phyloP scores from a whole-genome alignment of 805 yeast genomes.

The Teunomyces tritomae region DNA sequence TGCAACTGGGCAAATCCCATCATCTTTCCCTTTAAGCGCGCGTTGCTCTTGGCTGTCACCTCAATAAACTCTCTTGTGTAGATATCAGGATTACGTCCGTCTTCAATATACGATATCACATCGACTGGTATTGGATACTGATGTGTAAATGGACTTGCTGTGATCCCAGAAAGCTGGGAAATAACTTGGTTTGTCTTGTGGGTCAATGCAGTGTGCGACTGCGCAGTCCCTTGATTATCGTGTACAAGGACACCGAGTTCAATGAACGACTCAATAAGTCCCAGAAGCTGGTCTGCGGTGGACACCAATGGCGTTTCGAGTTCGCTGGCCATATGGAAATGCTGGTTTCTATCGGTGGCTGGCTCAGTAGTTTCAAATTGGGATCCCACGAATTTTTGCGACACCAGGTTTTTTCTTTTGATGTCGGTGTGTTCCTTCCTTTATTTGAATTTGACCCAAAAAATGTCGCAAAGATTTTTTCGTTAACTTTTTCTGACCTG shows the following conservation, averaged over 20 bases:
- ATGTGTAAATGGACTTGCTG: conserved; percentile 29
- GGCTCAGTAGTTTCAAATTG: not conserved
- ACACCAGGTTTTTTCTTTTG: too few relatives aligned
- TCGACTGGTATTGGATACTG: conserved; percentile 67
- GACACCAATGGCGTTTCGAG: conserved; percentile 21
- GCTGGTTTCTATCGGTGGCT: not conserved
- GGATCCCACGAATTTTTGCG: too few relatives aligned
- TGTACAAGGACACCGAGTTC: conserved; percentile 91
- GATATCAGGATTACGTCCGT: conserved; percentile 95
- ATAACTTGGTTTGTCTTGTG: conserved; percentile 42
- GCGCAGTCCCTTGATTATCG: conserved; percentile 87
- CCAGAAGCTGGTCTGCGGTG: conserved; percentile 23
- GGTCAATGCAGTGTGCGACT: conserved; percentile 53
- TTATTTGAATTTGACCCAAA: not conserved
- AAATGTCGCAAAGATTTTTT: not conserved
- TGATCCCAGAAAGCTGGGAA: conserved; percentile 35
- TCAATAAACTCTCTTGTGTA: conserved; percentile 96
- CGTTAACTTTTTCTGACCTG: too few relatives aligned
- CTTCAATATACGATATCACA: conserved; percentile 88
- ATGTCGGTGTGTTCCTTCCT: too few relatives aligned
- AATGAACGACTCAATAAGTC: conserved; percentile 65
- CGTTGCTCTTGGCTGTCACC: conserved; percentile 86
- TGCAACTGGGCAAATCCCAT: conserved; percentile 62
- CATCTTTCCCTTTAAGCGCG: conserved; percentile 82
- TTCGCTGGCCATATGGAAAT: not conserved